These are phyloP conservation scores for Metrosideros polymorpha DNA, from an alignment of 441 rosid genomes.

Conservation along the genomic window DNA sequence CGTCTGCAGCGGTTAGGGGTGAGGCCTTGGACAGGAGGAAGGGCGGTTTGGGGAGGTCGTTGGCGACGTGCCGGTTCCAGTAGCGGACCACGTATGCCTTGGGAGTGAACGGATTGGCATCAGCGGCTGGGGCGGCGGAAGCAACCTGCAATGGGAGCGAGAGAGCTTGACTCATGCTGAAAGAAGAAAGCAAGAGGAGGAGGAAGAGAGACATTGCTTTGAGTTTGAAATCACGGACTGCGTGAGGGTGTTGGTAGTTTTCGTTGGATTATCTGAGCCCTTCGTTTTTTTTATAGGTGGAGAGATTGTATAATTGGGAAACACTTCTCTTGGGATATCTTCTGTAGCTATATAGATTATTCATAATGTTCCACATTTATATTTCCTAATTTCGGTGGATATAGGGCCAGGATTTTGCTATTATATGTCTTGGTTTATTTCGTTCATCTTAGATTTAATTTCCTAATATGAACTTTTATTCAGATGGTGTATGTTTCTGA, in stretches of 20 bases:
- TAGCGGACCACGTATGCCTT: conserved; percentile 4
- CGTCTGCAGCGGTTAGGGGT: background rate
- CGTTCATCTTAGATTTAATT: background rate
- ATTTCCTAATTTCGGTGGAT: background rate
- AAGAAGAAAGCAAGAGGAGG: background rate
- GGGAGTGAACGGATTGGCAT: background rate
- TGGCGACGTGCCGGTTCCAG: conserved; percentile 6
- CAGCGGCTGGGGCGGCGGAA: conserved; percentile 10
- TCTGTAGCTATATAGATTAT: background rate
- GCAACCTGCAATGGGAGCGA: conserved; percentile 7
- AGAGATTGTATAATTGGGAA: background rate
- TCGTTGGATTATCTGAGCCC: background rate
- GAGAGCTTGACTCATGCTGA: background rate
- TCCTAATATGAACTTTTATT: background rate
- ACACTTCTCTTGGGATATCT: background rate
- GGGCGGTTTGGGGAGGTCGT: background rate
- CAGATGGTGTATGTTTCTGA: background rate
- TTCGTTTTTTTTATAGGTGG: background rate
- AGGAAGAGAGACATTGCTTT: background rate
- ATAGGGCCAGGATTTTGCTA: background rate
- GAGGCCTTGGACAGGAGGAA: conserved; percentile 10
- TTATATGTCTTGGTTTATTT: background rate
- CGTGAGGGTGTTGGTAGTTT: background rate
- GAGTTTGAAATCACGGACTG: background rate
- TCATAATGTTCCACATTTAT: background rate